Percentiles rank a stretch among this genome's conserved stretches.
phyloP scores from a whole-genome alignment of 2,329 filamentous ascomycete species.

The Trichoderma citrinoviride region DNA sequence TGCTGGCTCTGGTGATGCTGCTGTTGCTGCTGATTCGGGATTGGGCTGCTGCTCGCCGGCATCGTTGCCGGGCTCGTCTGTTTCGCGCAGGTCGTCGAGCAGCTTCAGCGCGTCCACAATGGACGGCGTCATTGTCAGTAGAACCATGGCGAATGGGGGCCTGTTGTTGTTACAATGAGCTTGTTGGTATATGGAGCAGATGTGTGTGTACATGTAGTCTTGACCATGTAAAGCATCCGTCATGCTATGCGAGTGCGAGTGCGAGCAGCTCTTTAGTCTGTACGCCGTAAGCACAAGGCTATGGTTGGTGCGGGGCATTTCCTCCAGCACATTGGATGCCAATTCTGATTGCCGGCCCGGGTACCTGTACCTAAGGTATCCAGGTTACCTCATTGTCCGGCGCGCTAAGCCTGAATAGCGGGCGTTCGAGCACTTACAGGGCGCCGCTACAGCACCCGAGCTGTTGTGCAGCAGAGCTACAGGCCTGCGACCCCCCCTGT shows the following conservation, averaged over 20 bases:
- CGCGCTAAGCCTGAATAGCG: background rate
- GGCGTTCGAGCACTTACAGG: background rate
- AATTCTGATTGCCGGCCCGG: background rate
- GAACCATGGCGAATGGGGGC: conserved; percentile 56
- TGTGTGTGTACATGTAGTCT: no score
- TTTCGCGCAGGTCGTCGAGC: conserved; percentile 24
- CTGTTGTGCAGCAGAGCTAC: conserved; percentile 9
- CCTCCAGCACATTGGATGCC: background rate
- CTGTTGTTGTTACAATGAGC: background rate
- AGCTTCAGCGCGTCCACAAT: conserved; percentile 61
- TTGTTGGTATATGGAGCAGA: no score
- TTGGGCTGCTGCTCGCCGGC: conserved; percentile 8
- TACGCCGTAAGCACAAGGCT: background rate
- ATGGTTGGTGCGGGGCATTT: background rate
- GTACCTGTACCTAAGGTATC: no score
- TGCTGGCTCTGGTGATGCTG: conserved; percentile 43
- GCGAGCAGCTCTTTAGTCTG: no score
- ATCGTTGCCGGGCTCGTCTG: conserved; percentile 25
- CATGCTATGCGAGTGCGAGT: no score
- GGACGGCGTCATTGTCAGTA: conserved; percentile 70
- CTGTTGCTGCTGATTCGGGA: conserved; percentile 44
- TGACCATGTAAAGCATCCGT: background rate
- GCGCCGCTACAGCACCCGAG: background rate
- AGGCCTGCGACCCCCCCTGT: conserved; percentile 11
- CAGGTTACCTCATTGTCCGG: no score